A percentile compares a stretch with the other conserved stretches of the same genome.
phyloP scores from a whole-genome alignment of 2,329 filamentous ascomycete species.

The Tympanopsis confertula region DNA sequence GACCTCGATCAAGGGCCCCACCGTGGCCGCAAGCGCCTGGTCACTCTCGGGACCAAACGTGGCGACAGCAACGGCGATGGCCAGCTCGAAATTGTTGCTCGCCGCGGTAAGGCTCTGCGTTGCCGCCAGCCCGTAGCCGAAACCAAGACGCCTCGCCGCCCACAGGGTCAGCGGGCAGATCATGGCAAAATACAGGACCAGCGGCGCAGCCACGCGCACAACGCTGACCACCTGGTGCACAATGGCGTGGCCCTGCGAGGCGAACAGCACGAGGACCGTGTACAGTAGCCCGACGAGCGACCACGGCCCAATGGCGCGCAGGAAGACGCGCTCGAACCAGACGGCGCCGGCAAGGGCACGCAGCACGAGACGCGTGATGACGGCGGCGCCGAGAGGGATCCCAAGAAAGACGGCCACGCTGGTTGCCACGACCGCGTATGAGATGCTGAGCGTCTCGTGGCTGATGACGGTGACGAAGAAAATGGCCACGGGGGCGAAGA shows the following conservation, averaged over 20 bases:
- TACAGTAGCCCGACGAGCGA: neutral
- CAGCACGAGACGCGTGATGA: neutral
- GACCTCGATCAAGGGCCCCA: constrained; percentile 4
- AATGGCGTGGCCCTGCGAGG: neutral
- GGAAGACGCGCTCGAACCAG: neutral
- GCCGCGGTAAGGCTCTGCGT: neutral
- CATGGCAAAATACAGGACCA: neutral
- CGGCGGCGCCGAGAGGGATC: neutral
- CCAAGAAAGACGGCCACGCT: neutral
- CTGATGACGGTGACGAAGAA: constrained; percentile 17
- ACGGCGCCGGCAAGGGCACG: neutral
- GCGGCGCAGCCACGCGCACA: neutral
- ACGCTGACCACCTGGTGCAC: neutral
- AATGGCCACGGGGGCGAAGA: constrained; percentile 31
- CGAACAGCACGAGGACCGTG: neutral
- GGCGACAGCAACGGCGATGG: neutral
- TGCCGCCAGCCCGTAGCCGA: neutral
- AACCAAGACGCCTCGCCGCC: neutral
- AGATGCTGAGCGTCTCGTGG: neutral
- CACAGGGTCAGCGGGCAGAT: neutral
- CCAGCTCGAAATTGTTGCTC: neutral
- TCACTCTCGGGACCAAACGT: neutral
- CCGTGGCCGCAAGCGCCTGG: constrained; percentile 3
- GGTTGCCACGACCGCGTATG: neutral
- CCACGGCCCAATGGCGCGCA: neutral